Percentiles rank a stretch among this genome's conserved stretches.
phyloP scores from a whole-genome alignment of 768 basidiomycete genomes.

The Fomitopsis pulvina region DNA sequence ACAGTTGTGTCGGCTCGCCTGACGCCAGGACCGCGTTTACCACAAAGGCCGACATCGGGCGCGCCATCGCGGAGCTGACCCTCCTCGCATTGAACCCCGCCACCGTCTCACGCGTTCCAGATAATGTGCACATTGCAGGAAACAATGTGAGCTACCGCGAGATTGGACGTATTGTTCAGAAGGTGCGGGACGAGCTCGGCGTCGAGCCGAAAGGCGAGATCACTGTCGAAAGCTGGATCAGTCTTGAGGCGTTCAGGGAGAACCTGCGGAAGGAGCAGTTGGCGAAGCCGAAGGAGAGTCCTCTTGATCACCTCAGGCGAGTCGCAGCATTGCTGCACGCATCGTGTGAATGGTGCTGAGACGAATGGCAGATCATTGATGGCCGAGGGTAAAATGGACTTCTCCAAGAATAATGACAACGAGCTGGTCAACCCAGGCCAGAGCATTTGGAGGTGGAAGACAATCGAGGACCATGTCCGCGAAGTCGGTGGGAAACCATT shows the following conservation, averaged over 20 bases:
- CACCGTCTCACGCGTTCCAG: constrained; percentile 11
- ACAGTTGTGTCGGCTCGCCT: constrained; percentile 14
- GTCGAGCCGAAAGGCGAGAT: constrained; percentile 8
- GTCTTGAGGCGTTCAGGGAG: constrained; percentile 8
- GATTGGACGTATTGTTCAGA: constrained; percentile 5
- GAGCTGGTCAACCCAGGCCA: constrained; percentile 20
- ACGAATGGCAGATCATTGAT: too few species aligned
- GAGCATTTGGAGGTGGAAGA: constrained; percentile 19
- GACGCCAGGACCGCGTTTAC: constrained; percentile 8
- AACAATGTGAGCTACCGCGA: constrained; percentile 8
- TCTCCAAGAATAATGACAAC: constrained; percentile 11
- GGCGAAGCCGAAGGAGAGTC: background rate
- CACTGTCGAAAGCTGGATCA: constrained; percentile 1
- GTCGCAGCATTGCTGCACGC: background rate
- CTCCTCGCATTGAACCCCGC: constrained; percentile 11
- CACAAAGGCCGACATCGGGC: constrained; percentile 14
- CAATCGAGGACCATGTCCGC: constrained; percentile 10
- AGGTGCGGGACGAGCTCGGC: constrained; percentile 1
- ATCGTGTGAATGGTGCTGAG: too few species aligned
- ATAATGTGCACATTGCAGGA: constrained; percentile 14
- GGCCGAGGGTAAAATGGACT: constrained; percentile 17
- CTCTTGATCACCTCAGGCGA: background rate
- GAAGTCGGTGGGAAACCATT: background rate
- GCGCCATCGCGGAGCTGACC: constrained; percentile 13
- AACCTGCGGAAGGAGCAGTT: constrained; percentile 1